These are phyloP conservation scores for Lactarius hengduanensis DNA, from an alignment of 768 basidiomycete species.

Conservation along the genomic window DNA sequence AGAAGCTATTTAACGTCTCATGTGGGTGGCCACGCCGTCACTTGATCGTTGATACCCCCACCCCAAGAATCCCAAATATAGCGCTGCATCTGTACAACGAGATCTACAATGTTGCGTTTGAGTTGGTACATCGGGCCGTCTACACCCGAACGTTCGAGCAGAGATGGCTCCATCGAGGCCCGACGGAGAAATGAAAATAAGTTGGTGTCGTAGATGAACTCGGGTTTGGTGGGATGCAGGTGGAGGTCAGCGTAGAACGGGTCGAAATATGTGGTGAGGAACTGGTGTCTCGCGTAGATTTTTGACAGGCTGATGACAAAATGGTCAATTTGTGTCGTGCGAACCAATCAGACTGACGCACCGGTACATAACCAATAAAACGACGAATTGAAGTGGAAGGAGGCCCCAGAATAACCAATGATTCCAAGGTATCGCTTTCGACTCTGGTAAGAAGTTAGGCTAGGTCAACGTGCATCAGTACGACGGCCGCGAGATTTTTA, in stretches of 20 bases:
- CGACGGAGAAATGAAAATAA: slow-evolving; percentile 33
- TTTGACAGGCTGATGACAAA: slow-evolving; percentile 43
- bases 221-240: slow-evolving; percentile 44
- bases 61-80: slow-evolving; percentile 28
- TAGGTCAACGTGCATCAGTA: slow-evolving; percentile 14
- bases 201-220: slow-evolving; percentile 40
- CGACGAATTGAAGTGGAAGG: slow-evolving; percentile 44
- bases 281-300: slow-evolving; percentile 51
- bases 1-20: neutral
- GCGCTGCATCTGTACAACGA: slow-evolving; percentile 20
- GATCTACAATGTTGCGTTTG: slow-evolving; percentile 10
- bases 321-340: neutral
- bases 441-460: slow-evolving; percentile 27
- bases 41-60: slow-evolving; percentile 6
- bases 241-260: slow-evolving; percentile 74
- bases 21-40: slow-evolving; percentile 27
- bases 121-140: slow-evolving; percentile 15
- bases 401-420: slow-evolving; percentile 40
- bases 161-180: slow-evolving; percentile 9
- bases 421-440: slow-evolving; percentile 28
- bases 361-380: slow-evolving; percentile 59
- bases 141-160: slow-evolving; percentile 14
- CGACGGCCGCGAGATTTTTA: neutral
- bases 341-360: slow-evolving; percentile 34
- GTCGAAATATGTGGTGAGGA: slow-evolving; percentile 75